phyloP scores from a whole-genome alignment of 2,329 filamentous ascomycete genomes.

The Didymella glomerata region DNA sequence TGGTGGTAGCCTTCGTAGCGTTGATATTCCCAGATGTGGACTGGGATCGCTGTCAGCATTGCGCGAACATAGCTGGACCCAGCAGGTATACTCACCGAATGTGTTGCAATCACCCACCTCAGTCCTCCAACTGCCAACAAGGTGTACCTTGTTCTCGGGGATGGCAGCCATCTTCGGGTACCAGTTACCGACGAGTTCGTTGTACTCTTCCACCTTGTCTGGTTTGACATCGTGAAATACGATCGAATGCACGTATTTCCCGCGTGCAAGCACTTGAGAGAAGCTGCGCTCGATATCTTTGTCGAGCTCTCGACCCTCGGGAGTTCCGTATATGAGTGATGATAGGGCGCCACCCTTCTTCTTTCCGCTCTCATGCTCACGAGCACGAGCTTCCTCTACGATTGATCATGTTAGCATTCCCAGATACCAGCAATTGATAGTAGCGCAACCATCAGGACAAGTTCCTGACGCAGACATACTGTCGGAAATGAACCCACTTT shows the following conservation, averaged over 20 bases:
- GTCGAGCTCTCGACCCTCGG: slow-evolving; percentile 92
- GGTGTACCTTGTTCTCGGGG: slow-evolving; percentile 90
- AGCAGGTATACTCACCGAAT: slow-evolving; percentile 71
- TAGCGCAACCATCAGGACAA: slow-evolving; percentile 30
- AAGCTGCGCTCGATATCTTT: slow-evolving; percentile 96
- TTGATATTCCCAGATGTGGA: slow-evolving; percentile 99
- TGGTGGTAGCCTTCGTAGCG: slow-evolving; percentile 95
- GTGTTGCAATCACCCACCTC: slow-evolving; percentile 98
- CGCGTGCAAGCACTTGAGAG: slow-evolving; percentile 90
- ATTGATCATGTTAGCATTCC: slow-evolving; percentile 64
- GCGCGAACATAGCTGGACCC: background rate
- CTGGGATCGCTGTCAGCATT: slow-evolving; percentile 58
- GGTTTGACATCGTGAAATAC: slow-evolving; percentile 96
- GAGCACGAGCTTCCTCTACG: slow-evolving; percentile 63
- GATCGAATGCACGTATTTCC: slow-evolving; percentile 98
- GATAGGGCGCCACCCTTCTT: slow-evolving; percentile 75
- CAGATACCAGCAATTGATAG: slow-evolving; percentile 53
- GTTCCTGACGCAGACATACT: slow-evolving; percentile 54
- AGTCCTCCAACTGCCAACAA: slow-evolving; percentile 97
- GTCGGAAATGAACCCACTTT: slow-evolving; percentile 72
- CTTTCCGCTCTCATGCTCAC: slow-evolving; percentile 66
- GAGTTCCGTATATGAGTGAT: slow-evolving; percentile 94
- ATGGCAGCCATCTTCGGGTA: slow-evolving; percentile 88
- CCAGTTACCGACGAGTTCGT: slow-evolving; percentile 86
- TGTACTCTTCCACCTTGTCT: slow-evolving; percentile 94